Evolutionary conservation across 192 early-diverging fungal species (phyloP).

Genomic region (Podila clonocystis): DNA sequence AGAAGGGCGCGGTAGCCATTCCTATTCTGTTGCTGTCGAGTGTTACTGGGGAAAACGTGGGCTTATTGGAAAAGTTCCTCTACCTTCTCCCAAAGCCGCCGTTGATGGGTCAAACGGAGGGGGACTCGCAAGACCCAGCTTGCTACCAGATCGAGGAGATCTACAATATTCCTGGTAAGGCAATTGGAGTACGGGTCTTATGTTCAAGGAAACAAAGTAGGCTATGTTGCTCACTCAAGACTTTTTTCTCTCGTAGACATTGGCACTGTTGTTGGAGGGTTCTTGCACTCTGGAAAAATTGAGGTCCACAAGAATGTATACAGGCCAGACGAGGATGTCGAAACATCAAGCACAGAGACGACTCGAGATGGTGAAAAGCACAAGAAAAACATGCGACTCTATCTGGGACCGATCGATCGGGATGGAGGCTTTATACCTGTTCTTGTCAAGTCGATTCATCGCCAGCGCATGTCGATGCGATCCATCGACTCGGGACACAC

Average conservation of each 20-base stretch:
- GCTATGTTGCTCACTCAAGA: neutral
- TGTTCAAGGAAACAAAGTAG: neutral
- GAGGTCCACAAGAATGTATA: slow-evolving; percentile 35
- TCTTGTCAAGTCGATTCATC: slow-evolving; percentile 81
- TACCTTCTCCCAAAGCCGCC: slow-evolving; percentile 75
- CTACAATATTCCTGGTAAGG: slow-evolving; percentile 71
- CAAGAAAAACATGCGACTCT: slow-evolving; percentile 47
- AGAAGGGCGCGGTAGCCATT: slow-evolving; percentile 62
- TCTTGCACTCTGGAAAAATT: slow-evolving; percentile 63
- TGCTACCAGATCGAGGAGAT: slow-evolving; percentile 88
- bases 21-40: slow-evolving; percentile 89
- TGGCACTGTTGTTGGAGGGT: slow-evolving; percentile 72
- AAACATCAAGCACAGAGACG: neutral
- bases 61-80: slow-evolving; percentile 73
- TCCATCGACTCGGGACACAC: slow-evolving; percentile 77
- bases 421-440: slow-evolving; percentile 69
- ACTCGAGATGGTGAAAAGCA: neutral
- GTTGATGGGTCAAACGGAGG: slow-evolving; percentile 27
- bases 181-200: neutral
- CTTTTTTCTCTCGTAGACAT: slow-evolving; percentile 53
- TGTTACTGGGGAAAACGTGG: slow-evolving; percentile 80
- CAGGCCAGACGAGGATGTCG: neutral
- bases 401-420: slow-evolving; percentile 41
- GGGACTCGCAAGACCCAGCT: slow-evolving; percentile 49
- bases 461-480: slow-evolving; percentile 79